phyloP scores from a whole-genome alignment of 177 flowering plant species.

The Vitis hybrid region DNA sequence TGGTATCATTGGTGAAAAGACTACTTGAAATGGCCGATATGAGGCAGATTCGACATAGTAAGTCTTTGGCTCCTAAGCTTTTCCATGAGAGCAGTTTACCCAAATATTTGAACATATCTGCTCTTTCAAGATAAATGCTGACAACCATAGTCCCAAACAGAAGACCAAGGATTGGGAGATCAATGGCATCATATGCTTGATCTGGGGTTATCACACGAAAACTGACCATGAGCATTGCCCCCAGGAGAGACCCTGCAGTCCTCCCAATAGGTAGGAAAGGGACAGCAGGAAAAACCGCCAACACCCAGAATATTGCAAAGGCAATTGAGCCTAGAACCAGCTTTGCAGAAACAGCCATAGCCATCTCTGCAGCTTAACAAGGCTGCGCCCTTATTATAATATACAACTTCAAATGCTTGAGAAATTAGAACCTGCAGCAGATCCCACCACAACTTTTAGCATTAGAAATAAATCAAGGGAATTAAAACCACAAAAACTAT shows the following conservation, averaged over 20 bases:
- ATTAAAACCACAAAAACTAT: too few relatives aligned
- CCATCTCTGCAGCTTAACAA: conserved; percentile 36
- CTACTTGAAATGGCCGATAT: conserved; percentile 73
- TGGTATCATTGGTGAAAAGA: conserved; percentile 73
- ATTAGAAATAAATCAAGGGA: too few relatives aligned
- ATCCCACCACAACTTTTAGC: too few relatives aligned
- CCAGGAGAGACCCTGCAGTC: conserved; percentile 79
- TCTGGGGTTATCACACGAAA: conserved; percentile 66
- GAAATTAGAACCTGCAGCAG: too few relatives aligned
- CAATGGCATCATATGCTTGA: conserved; percentile 65
- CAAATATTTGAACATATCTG: conserved; percentile 71
- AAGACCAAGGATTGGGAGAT: conserved; percentile 75
- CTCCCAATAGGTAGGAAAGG: conserved; percentile 77
- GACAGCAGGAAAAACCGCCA: conserved; percentile 77
- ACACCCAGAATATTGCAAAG: conserved; percentile 70
- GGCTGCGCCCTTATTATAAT: too few relatives aligned
- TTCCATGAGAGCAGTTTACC: conserved; percentile 67
- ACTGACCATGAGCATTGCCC: conserved; percentile 78
- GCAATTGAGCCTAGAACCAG: conserved; percentile 64
- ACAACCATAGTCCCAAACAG: conserved; percentile 85
- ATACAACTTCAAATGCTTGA: background rate
- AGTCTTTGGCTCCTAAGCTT: conserved; percentile 65
- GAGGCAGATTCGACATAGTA: conserved; percentile 55
- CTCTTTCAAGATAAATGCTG: conserved; percentile 69
- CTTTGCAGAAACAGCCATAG: conserved; percentile 40